These are phyloP conservation scores for Babesia divergens DNA, from an alignment of 169 alveolate species.

Conservation along the genomic window DNA sequence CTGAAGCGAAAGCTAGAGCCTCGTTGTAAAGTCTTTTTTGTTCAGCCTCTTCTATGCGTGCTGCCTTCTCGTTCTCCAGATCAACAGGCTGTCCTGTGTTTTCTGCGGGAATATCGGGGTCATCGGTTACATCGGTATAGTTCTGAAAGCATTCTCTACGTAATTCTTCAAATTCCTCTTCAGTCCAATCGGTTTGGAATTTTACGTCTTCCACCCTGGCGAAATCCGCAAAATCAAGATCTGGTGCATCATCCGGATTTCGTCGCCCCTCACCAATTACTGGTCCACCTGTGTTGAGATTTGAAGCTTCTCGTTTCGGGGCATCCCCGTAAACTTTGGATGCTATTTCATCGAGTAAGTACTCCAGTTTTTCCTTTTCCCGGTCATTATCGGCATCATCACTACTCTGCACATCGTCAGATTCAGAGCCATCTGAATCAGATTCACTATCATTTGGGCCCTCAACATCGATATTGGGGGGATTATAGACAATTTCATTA, in stretches of 20 bases:
- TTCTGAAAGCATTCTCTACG: constrained; percentile 24
- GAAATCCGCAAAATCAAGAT: constrained; percentile 21
- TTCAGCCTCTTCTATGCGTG: constrained; percentile 28
- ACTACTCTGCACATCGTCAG: constrained; percentile 40
- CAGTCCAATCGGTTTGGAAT: constrained; percentile 41
- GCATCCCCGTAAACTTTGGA: constrained; percentile 1
- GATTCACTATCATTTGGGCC: constrained; percentile 62
- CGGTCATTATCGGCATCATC: constrained; percentile 15
- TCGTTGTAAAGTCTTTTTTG: constrained; percentile 30
- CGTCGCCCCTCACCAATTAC: constrained; percentile 15
- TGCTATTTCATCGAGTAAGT: constrained; percentile 18
- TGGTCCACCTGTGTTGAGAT: background rate
- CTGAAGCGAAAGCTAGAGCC: constrained; percentile 44
- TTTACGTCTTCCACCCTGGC: constrained; percentile 25
- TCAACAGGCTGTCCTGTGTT: constrained; percentile 55
- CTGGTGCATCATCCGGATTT: constrained; percentile 38
- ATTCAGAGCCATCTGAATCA: constrained; percentile 42
- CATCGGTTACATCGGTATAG: constrained; percentile 47
- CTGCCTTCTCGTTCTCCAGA: constrained; percentile 34
- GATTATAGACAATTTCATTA: constrained; percentile 68
- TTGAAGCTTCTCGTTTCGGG: background rate
- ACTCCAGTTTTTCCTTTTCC: background rate
- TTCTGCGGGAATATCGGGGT: too few species aligned
- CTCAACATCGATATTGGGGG: constrained; percentile 34
- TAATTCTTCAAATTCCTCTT: constrained; percentile 46